Conservation (phyloP, 148 eudicot species). For the Heliosperma pusillum region DNA sequence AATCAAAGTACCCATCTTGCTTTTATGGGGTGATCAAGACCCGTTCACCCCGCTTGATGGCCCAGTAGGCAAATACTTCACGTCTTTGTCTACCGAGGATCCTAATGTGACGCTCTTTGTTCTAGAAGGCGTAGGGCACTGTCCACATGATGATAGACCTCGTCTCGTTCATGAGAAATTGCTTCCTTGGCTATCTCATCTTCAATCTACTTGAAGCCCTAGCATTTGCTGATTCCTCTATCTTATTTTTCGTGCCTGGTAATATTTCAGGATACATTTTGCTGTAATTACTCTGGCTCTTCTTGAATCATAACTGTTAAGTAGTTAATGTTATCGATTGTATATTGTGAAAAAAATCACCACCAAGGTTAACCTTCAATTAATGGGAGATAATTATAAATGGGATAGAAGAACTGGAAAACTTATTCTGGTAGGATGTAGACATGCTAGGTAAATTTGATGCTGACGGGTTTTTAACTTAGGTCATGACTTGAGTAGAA, state of each 20-base stretch:
- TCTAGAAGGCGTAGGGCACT: slow-evolving; percentile 86
- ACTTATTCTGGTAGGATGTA: too few relatives aligned
- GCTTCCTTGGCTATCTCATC: slow-evolving; percentile 70
- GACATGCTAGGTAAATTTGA: too few relatives aligned
- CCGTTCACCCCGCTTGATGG: slow-evolving; percentile 94
- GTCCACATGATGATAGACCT: slow-evolving; percentile 93
- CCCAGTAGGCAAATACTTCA: slow-evolving; percentile 88
- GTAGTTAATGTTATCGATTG: too few relatives aligned
- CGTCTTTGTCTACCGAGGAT: slow-evolving; percentile 41
- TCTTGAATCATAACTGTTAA: not conserved
- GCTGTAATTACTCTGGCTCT: not conserved
- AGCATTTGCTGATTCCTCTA: not conserved
- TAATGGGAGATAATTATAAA: too few relatives aligned
- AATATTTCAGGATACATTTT: not conserved
- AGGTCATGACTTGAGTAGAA: too few relatives aligned
- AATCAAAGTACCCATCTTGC: slow-evolving; percentile 52
- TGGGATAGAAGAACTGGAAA: too few relatives aligned
- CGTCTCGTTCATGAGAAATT: slow-evolving; percentile 72
- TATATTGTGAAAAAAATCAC: too few relatives aligned
- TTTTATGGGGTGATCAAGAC: slow-evolving; percentile 88
- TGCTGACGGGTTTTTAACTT: too few relatives aligned
- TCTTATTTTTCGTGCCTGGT: not conserved
- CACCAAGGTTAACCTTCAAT: too few relatives aligned
- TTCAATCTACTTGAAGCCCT: slow-evolving; percentile 15
- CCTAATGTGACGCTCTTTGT: slow-evolving; percentile 53